Evolutionary conservation across 768 basidiomycete genomes (phyloP).

Genomic region (Termitomyces bulborhizus): DNA sequence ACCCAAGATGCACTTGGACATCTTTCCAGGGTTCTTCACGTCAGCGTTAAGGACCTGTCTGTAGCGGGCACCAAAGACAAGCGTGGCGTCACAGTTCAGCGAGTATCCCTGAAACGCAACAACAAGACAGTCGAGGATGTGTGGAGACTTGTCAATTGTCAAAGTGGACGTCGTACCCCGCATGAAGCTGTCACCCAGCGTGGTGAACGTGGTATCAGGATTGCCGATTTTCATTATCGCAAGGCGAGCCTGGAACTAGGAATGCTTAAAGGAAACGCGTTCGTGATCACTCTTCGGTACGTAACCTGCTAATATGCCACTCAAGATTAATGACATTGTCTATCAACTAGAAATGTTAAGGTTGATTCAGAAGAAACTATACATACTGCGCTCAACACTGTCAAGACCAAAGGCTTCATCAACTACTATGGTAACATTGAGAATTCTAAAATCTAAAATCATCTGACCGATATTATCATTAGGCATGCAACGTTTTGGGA

Average conservation of each 20-base stretch:
- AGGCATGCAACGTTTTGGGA: slow-evolving; percentile 99
- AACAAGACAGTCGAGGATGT: slow-evolving; percentile 75
- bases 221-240: slow-evolving; percentile 84
- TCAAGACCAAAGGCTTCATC: slow-evolving; percentile 87
- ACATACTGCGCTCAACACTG: slow-evolving; percentile 66
- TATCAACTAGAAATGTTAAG: slow-evolving; percentile 68
- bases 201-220: slow-evolving; percentile 85
- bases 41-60: slow-evolving; percentile 72
- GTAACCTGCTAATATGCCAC: slow-evolving; percentile 6
- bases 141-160: slow-evolving; percentile 76
- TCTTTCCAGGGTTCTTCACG: slow-evolving; percentile 72
- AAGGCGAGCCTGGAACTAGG: slow-evolving; percentile 84
- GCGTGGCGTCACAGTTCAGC: slow-evolving; percentile 92
- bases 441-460: background rate
- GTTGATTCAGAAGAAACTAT: slow-evolving; percentile 68
- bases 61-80: slow-evolving; percentile 98
- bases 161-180: slow-evolving; percentile 47
- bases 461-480: background rate
- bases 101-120: slow-evolving; percentile 76
- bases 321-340: background rate
- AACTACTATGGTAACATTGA: slow-evolving; percentile 83
- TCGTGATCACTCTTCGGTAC: slow-evolving; percentile 90
- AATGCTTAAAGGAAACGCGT: slow-evolving; percentile 94
- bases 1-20: slow-evolving; percentile 90
- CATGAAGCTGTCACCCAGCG: slow-evolving; percentile 60